phyloP scores from a whole-genome alignment of 768 basidiomycete genomes.

The Phlebiopsis gigantea region DNA sequence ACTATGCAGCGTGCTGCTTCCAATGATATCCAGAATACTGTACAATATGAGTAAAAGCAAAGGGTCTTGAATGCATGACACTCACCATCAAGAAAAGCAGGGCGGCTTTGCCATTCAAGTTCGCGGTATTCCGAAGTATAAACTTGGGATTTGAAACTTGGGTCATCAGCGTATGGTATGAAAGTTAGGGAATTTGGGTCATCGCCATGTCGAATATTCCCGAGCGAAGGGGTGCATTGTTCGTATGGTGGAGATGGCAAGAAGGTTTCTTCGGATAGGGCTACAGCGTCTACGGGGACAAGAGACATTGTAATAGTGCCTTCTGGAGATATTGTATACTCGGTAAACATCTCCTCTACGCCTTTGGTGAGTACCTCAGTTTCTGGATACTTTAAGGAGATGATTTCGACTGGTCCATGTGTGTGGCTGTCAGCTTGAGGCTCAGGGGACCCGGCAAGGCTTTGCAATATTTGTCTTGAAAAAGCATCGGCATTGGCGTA shows the following conservation, averaged over 20 bases:
- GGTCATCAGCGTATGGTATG: slow-evolving; percentile 60
- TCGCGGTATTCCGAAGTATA: too few species aligned
- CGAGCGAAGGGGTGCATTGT: slow-evolving; percentile 44
- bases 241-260: slow-evolving; percentile 37
- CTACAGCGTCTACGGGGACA: too few species aligned
- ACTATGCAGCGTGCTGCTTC: too few species aligned
- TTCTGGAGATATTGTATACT: background rate
- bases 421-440: too few species aligned
- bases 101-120: too few species aligned
- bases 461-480: background rate
- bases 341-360: background rate
- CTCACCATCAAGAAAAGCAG: too few species aligned
- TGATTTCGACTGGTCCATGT: too few species aligned
- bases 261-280: background rate
- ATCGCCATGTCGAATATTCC: slow-evolving; percentile 49
- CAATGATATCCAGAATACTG: too few species aligned
- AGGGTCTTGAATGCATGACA: too few species aligned
- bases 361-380: background rate
- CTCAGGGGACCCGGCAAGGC: too few species aligned
- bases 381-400: too few species aligned
- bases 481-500: slow-evolving; percentile 21
- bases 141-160: slow-evolving; percentile 36
- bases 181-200: slow-evolving; percentile 55
- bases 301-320: background rate
- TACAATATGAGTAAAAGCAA: too few species aligned